Base-by-base conservation (phyloP, 1,139 yeast genomes). In the Yamadazyma diddensiae region DNA sequence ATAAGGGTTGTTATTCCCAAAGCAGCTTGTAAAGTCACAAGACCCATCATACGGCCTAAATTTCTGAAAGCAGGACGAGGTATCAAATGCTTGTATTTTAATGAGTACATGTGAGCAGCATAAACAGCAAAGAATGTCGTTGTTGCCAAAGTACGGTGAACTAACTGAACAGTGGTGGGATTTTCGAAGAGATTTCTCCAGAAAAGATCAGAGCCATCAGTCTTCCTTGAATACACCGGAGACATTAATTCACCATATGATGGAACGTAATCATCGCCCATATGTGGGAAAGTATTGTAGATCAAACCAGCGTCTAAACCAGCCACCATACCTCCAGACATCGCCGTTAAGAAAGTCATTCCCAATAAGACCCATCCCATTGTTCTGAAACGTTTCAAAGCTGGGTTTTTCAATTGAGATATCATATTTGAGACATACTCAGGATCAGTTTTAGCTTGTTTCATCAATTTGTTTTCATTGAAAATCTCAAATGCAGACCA, bases 281-380 rank as follows among this genome's bases (percentile, higher is more conserved):
- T 94, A 50, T 82, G 86, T 18, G 99, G 98, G 73, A 90, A 94
- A 4, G 94, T 82, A 58, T 94, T 92, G 62, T 92, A 94, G 46
- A 94, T 88, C 57, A 90, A 70, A 30, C 98, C 98, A 3, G 99
- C 98, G 60, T 94, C 98, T 37, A 94, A 70, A 6, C 98, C 98
- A 12, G 99, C 98, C 30, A 94, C 98, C 74, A 94, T 79, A 13
- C 96, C 97, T 39, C 98, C 98, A 16, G 95, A 76, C 94, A 92
- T 82, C 15, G 97, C 95, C 15, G 98, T 92, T 27, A 83, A 41
- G 50, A 86, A 90, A 2, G 94, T 81, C 36, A 92, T 64, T 1
- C 67, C 79, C 22, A 85, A 65, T 25, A 92, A 61, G 0, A 71
- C 82, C 14, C 62, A 41, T 0, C 84, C 73, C 22, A 73, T 49